Conservation (phyloP, 2,329 filamentous ascomycete species). For the Pestalotiopsis fici region DNA sequence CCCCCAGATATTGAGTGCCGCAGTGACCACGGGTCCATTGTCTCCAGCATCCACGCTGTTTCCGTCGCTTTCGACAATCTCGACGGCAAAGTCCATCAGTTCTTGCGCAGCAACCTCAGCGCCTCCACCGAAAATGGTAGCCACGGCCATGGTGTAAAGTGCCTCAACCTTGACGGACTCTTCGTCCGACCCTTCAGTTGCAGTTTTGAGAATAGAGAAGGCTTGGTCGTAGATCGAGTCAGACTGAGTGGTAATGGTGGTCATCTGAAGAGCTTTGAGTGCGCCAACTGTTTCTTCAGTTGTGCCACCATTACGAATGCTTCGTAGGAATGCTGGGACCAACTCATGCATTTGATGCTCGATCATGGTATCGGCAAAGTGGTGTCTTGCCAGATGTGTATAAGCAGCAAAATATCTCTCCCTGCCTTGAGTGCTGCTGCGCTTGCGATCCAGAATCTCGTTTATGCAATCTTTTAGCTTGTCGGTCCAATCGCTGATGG, state of each 20-base stretch:
- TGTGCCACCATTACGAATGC: constrained; percentile 68
- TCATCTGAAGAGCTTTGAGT: constrained; percentile 71
- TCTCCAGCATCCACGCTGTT: constrained; percentile 71
- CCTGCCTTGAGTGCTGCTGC: constrained; percentile 71
- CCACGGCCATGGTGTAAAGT: constrained; percentile 73
- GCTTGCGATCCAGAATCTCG: constrained; percentile 74
- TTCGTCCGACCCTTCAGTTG: constrained; percentile 68
- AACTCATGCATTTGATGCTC: constrained; percentile 61
- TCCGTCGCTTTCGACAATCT: constrained; percentile 80
- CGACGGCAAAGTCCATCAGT: constrained; percentile 73
- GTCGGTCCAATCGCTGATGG: constrained; percentile 59
- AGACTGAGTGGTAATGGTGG: constrained; percentile 66
- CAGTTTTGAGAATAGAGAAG: constrained; percentile 57
- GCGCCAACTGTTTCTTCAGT: constrained; percentile 70
- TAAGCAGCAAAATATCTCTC: constrained; percentile 65
- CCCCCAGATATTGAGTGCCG: constrained; percentile 77
- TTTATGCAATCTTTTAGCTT: constrained; percentile 67
- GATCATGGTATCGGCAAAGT: constrained; percentile 66
- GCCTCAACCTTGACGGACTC: constrained; percentile 66
- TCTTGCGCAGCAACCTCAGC: constrained; percentile 68
- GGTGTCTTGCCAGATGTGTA: constrained; percentile 65
- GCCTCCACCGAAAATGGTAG: constrained; percentile 75
- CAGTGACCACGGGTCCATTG: constrained; percentile 68
- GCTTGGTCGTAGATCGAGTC: constrained; percentile 67
- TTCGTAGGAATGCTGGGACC: constrained; percentile 66